Percentiles rank a stretch among this genome's conserved stretches.
Conservation (phyloP, 139 green algal species). For the Haematococcus lacustris region DNA sequence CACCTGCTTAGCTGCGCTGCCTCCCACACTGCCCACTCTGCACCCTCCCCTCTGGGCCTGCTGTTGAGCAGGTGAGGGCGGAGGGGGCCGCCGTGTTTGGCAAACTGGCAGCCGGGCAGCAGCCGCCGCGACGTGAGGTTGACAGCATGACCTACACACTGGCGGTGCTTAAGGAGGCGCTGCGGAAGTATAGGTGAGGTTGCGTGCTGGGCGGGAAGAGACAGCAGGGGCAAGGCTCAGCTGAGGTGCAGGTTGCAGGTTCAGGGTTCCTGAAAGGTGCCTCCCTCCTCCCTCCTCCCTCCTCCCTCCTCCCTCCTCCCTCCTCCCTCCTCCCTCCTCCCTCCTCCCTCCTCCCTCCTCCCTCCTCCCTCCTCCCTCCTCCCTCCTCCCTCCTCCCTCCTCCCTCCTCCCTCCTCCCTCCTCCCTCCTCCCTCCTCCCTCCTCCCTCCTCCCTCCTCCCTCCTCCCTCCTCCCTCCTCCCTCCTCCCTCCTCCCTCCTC, state of each 20-base stretch:
- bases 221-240: not conserved
- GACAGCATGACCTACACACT: conserved; percentile 75
- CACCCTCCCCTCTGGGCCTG: not conserved
- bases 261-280: not conserved
- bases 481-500: too few species aligned
- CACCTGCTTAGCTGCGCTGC: not conserved
- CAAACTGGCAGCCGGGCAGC: not conserved
- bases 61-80: conserved; percentile 38
- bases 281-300: not conserved
- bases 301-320: too few species aligned
- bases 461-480: too few species aligned
- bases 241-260: not conserved
- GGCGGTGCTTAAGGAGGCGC: conserved; percentile 74
- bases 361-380: too few species aligned
- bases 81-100: conserved; percentile 53
- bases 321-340: too few species aligned
- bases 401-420: too few species aligned
- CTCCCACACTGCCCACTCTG: not conserved
- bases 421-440: too few species aligned
- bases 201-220: not conserved
- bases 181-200: conserved; percentile 63
- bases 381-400: too few species aligned
- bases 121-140: conserved; percentile 40
- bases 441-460: too few species aligned
- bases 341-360: too few species aligned